phyloP scores from a whole-genome alignment of 352 stramenopile genomes.

The Phytopythium sindhum region DNA sequence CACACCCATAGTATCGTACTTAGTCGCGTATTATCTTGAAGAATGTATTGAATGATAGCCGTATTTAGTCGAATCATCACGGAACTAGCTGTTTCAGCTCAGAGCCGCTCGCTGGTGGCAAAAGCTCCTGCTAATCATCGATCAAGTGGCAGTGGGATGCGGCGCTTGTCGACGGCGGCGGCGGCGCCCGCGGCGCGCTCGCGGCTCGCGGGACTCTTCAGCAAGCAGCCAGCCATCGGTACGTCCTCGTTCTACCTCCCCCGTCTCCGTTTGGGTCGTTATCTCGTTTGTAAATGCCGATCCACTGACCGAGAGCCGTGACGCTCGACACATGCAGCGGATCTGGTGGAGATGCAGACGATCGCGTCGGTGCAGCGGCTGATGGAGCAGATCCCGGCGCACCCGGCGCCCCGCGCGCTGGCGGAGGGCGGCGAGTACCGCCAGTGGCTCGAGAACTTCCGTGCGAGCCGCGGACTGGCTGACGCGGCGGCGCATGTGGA shows the following conservation, averaged over 20 bases:
- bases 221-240: constrained; percentile 31
- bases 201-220: constrained; percentile 30
- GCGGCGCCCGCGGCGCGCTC: constrained; percentile 15
- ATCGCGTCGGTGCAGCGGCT: constrained; percentile 50
- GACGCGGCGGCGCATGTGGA: constrained; percentile 21
- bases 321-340: constrained; percentile 9
- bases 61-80: not conserved
- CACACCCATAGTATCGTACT: not conserved
- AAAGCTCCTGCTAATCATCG: not conserved
- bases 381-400: constrained; percentile 30
- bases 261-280: not conserved
- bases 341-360: constrained; percentile 59
- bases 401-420: constrained; percentile 17
- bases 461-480: constrained; percentile 15
- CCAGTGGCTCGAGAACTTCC: constrained; percentile 23
- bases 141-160: constrained; percentile 15
- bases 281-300: not conserved
- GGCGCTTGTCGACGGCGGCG: constrained; percentile 22
- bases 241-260: not conserved
- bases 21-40: not conserved
- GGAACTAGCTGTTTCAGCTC: not conserved
- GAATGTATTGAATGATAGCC: not conserved
- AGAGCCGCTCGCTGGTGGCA: not conserved
- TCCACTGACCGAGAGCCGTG: not conserved
- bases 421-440: constrained; percentile 18